Evolutionary conservation across 371 early-diverging fungal species (phyloP).

Genomic region (Actinomucor elegans): DNA sequence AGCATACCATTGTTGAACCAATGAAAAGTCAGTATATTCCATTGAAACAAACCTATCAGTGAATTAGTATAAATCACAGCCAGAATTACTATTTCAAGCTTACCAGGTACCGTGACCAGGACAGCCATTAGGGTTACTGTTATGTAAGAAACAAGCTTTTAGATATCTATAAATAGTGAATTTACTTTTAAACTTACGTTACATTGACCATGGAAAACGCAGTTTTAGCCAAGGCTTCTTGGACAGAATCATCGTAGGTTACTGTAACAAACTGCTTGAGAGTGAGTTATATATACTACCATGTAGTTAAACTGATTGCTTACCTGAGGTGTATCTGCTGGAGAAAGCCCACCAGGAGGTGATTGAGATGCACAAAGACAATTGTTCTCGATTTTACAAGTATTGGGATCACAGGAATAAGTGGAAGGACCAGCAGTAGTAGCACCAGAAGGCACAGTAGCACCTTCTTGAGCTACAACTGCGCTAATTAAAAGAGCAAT

Average conservation of each 20-base stretch:
- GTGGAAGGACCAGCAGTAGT: constrained; percentile 5
- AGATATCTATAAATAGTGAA: constrained; percentile 1
- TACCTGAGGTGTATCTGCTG: constrained; percentile 60
- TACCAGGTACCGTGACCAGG: constrained; percentile 51
- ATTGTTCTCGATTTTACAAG: constrained; percentile 56
- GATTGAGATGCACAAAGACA: constrained; percentile 65
- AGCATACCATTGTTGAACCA: constrained; percentile 71
- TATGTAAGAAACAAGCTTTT: constrained; percentile 1
- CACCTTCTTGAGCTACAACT: constrained; percentile 42
- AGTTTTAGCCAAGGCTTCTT: constrained; percentile 33
- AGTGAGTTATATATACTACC: neutral
- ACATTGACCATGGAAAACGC: constrained; percentile 39
- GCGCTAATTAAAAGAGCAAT: constrained; percentile 13
- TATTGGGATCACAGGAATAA: constrained; percentile 59
- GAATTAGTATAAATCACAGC: constrained; percentile 10
- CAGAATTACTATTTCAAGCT: constrained; percentile 9
- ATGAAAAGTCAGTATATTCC: constrained; percentile 63
- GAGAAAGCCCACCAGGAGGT: constrained; percentile 57
- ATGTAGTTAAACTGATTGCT: too few relatives aligned
- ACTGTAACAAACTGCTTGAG: constrained; percentile 55
- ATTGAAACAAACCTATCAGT: constrained; percentile 42
- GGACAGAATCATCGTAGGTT: constrained; percentile 72
- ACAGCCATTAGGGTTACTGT: constrained; percentile 65
- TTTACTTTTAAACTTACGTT: constrained; percentile 26
- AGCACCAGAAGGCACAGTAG: constrained; percentile 21